Base-by-base conservation (phyloP, 148 eudicot species). In the Silene uniflora region DNA sequence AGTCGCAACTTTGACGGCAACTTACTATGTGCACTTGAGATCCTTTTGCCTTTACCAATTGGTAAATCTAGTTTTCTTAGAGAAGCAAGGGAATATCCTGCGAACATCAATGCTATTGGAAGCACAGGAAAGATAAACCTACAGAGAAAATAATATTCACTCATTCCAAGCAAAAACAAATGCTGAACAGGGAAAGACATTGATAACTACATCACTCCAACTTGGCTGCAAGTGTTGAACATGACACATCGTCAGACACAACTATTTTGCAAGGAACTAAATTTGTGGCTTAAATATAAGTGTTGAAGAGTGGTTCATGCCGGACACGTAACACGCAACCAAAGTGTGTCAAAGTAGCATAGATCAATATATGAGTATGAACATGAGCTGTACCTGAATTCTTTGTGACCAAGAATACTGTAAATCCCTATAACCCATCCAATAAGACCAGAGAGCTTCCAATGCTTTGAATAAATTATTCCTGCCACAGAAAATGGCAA, bases 51-150 rank as follows among this genome's bases (percentile, higher is more conserved):
- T 78, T 80, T 85, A 47, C 81, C 84, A 32, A 75, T 42, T 11
- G 90, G 82, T 18, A 67, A 62, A 64, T 82, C 76, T 72, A 76
- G 42, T 60, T 75, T 71, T 80, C 84, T 79, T 16, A 95, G 77
- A 60, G 80, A 77, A 76, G 97, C 91, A 78, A 95, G 81, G 7
- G 84, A 79, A 78, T 85, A 89, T 27, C 99, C 99, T 39, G 88
- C 81, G 80, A 92, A 95, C 84, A 92, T 84, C 82, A 95, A 82
- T 76, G 96, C 90, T 83, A 95, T 74, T 60, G 99, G 99, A 81
- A 95, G 97, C 75, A 90, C 91, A 75, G 97, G 97, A 75, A 95
- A 88, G 62, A 92, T 92, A 92, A 95, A 95, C 88, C 99, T 94
- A 89, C 81, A 63, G 46, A 21, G 3, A 62, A 77, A 44, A 23